phyloP scores from a whole-genome alignment of 495 filamentous ascomycete genomes.

The Penicillium diatomitis region DNA sequence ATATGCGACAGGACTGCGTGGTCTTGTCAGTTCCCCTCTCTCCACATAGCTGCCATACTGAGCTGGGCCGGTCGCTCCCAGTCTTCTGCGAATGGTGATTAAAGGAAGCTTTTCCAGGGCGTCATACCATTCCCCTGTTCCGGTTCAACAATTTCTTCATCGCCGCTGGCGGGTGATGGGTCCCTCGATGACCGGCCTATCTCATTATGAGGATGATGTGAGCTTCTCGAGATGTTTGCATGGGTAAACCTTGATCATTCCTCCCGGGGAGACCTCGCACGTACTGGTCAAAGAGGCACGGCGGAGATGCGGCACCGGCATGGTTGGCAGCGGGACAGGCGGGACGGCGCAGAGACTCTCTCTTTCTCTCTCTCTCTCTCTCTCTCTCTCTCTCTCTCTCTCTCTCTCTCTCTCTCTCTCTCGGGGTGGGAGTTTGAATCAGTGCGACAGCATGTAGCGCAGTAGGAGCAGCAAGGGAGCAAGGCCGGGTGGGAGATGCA shows the following conservation, averaged over 20 bases:
- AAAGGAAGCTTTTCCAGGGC: neutral
- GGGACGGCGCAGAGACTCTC: too few species aligned
- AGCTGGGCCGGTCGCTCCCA: too few species aligned
- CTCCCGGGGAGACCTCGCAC: conserved; percentile 7
- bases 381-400: too few species aligned
- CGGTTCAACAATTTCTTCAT: conserved; percentile 76
- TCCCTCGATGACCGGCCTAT: conserved; percentile 50
- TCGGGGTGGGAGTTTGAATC: too few species aligned
- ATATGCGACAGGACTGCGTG: conserved; percentile 78
- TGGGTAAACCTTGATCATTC: neutral
- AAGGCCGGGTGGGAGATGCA: too few species aligned
- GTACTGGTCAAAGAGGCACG: conserved; percentile 20
- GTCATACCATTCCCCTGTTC: conserved; percentile 48
- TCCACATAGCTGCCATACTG: too few species aligned
- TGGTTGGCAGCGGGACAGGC: conserved; percentile 17
- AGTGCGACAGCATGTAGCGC: neutral
- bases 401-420: too few species aligned
- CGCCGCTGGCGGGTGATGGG: conserved; percentile 31
- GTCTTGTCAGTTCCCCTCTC: neutral
- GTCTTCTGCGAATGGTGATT: too few species aligned
- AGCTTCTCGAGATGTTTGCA: conserved; percentile 27
- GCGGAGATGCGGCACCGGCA: conserved; percentile 26
- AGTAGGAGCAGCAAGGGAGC: neutral
- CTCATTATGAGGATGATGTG: conserved; percentile 4
- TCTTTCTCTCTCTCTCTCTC: too few species aligned